Conservation (phyloP, 805 yeast genomes). For the Ogataea allantospora region DNA sequence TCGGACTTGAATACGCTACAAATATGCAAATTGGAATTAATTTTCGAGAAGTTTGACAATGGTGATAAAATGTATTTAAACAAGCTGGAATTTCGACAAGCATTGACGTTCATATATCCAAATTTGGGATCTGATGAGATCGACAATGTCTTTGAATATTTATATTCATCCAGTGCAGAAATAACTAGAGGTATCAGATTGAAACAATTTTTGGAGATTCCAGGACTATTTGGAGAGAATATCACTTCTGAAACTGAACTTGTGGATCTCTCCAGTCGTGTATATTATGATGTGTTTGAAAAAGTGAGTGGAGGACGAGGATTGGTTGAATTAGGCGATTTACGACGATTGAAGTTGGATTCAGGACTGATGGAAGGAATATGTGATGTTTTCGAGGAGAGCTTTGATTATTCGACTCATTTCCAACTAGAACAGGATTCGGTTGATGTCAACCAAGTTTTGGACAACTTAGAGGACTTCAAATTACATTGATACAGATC, state of each 20-base stretch:
- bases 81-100: conserved; percentile 42
- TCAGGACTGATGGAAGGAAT: conserved; percentile 14
- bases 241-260: conserved; percentile 34
- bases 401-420: conserved; percentile 17
- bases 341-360: conserved; percentile 34
- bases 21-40: conserved; percentile 42
- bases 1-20: conserved; percentile 10
- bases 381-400: conserved; percentile 16
- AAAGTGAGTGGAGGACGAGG: conserved; percentile 40
- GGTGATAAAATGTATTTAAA: conserved; percentile 37
- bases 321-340: conserved; percentile 38
- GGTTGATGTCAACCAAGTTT: conserved; percentile 11
- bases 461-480: conserved; percentile 12
- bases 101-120: conserved; percentile 42
- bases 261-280: conserved; percentile 40
- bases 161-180: conserved; percentile 22
- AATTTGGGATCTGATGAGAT: conserved; percentile 35
- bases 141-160: conserved; percentile 37
- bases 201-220: conserved; percentile 26
- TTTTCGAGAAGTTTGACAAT: conserved; percentile 41
- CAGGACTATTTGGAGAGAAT: conserved; percentile 20
- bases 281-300: conserved; percentile 38
- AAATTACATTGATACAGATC: too few relatives aligned
- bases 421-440: conserved; percentile 15
- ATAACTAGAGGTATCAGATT: conserved; percentile 29